A percentile compares a stretch with the other conserved stretches of the same genome.
phyloP scores from a whole-genome alignment of 148 eudicot genomes.

The Rhododendron molle region DNA sequence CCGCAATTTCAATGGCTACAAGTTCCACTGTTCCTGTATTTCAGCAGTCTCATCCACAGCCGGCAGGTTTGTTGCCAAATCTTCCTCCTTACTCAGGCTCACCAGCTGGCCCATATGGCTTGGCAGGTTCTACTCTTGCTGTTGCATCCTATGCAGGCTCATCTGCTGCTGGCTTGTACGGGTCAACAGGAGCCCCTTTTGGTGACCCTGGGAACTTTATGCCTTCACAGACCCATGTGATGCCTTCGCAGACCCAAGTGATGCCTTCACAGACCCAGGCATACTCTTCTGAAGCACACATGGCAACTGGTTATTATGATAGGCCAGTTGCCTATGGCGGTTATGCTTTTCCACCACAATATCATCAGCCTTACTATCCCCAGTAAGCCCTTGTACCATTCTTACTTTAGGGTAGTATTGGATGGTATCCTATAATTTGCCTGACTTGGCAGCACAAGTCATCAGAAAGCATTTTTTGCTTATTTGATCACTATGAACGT shows the following conservation, averaged over 20 bases:
- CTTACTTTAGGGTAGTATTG: not conserved
- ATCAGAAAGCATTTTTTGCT: not conserved
- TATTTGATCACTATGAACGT: not conserved
- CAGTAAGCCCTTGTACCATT: slow-evolving; percentile 15
- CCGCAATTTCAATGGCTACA: slow-evolving; percentile 13
- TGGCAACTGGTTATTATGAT: slow-evolving; percentile 22
- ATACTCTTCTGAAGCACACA: slow-evolving; percentile 12
- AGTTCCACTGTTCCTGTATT: slow-evolving; percentile 10
- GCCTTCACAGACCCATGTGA: slow-evolving; percentile 10
- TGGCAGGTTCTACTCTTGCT: slow-evolving; percentile 5
- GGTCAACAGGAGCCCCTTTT: slow-evolving; percentile 11
- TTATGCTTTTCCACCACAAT: slow-evolving; percentile 26
- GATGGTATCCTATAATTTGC: slow-evolving; percentile 3
- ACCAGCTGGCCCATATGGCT: slow-evolving; percentile 14
- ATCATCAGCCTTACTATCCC: slow-evolving; percentile 31
- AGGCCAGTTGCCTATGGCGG: slow-evolving; percentile 24
- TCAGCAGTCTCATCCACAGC: slow-evolving; percentile 24
- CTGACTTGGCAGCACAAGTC: not conserved
- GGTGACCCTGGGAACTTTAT: slow-evolving; percentile 12
- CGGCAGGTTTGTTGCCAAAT: slow-evolving; percentile 22
- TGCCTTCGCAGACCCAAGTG: slow-evolving; percentile 12
- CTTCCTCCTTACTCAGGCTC: slow-evolving; percentile 20
- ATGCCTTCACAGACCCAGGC: slow-evolving; percentile 10
- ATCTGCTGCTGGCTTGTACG: slow-evolving; percentile 15
- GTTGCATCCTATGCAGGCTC: slow-evolving; percentile 15